A percentile compares a stretch with the other conserved stretches of the same genome.
These are phyloP conservation scores for Monotropa hypopitys DNA, from an alignment of 179 eudicot genomes.

Conservation along the genomic window DNA sequence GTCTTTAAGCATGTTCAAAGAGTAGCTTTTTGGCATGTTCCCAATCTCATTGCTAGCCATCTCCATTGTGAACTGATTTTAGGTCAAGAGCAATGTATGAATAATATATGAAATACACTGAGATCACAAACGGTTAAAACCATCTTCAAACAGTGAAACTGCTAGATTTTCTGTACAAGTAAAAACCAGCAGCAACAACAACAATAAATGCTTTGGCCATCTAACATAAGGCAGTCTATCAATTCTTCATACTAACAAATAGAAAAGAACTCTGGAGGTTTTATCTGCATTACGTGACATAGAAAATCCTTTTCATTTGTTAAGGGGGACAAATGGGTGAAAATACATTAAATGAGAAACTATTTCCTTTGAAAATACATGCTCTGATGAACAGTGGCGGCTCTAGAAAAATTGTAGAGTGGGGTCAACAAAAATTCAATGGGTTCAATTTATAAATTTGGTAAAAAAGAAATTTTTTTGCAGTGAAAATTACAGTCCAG, in stretches of 20 bases:
- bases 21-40: conserved; percentile 58
- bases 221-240: neutral
- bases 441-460: too few relatives aligned
- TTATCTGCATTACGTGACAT: neutral
- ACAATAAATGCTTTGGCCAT: neutral
- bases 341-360: neutral
- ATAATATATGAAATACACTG: neutral
- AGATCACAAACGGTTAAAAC: neutral
- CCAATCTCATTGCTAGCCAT: conserved; percentile 52
- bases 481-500: too few relatives aligned
- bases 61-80: conserved; percentile 74
- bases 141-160: neutral
- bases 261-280: neutral
- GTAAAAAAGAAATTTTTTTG: too few relatives aligned
- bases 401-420: too few relatives aligned
- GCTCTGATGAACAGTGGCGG: neutral
- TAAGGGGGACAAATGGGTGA: neutral
- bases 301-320: neutral
- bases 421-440: too few relatives aligned
- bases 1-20: conserved; percentile 75
- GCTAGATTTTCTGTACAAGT: neutral
- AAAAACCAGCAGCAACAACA: conserved; percentile 1
- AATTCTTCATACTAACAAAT: neutral
- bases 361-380: neutral
- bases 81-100: conserved; percentile 4